Evolutionary conservation across 2,329 filamentous ascomycete species (phyloP), one percentile per base, ranked within the genome.

Genomic region (Paecilomyces fulvus): DNA sequence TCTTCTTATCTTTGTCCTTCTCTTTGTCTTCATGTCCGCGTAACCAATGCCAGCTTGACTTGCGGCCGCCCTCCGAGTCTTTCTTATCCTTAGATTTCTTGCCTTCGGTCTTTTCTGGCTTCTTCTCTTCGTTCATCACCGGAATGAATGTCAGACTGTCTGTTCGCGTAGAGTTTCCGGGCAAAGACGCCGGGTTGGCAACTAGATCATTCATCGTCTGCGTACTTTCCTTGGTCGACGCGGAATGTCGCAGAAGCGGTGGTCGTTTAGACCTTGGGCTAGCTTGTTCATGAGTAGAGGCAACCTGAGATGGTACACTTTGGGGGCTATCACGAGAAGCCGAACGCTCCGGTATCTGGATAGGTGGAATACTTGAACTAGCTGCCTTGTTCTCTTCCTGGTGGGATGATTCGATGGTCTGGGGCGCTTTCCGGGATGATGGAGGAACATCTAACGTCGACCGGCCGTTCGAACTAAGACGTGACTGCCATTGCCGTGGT

Each of bases 121-220:
- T 49, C 20, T 49, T 49, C 20, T 49, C 89, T 57, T 92, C 88
- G 2, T 77, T 77, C 49, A 88, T 77, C 0, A 87, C 92, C 0
- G 91, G 89, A 53, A 94, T 91, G 62, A 91, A 87, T 0, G 89
- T 90, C 12, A 95, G 76, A 52, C 80, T 84, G 70, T 94, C 90
- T 0, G 89, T 92, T 50, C 88, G 83, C 7, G 82, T 86, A 56
- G 79, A 83, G 55, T 84, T 85, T 11, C 87, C 87, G 21, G 88
- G 85, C 1, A 92, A 73, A 28, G 84, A 78, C n/a, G 89, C 84
- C 3, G 87, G 83, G 58, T 82, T 80, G 30, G 82, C 82, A 9
- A 81, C 78, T 61, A 88, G 80, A 30, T 92, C 87, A 61, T 85
- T 84, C 20, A 87, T 75, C 1, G 79, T 83, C 52, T 82, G 78